Percentiles rank a stretch among this genome's conserved stretches.
These are phyloP conservation scores for Dacryopinax primogenitus DNA, from an alignment of 768 basidiomycete species.

Conservation along the genomic window DNA sequence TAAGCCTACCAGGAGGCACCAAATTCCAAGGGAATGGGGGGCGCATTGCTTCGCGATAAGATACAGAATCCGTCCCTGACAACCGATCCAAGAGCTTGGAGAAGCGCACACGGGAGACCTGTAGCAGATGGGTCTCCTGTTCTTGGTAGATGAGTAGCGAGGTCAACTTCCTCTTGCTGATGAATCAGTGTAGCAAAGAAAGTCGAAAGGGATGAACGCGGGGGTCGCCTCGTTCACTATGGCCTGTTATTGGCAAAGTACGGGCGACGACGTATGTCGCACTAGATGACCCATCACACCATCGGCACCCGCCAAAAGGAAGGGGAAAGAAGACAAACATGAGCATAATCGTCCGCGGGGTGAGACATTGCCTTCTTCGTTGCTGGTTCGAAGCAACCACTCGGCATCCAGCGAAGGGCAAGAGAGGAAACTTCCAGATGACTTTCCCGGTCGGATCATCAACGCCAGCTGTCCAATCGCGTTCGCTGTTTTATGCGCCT, in stretches of 20 bases:
- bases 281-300: neutral
- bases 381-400: neutral
- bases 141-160: too few relatives aligned
- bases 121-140: too few relatives aligned
- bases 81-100: neutral
- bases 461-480: neutral
- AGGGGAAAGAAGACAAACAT: neutral
- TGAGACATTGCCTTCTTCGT: neutral
- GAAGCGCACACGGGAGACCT: neutral
- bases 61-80: neutral
- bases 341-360: neutral
- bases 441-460: neutral
- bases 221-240: neutral
- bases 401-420: neutral
- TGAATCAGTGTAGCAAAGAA: too few relatives aligned
- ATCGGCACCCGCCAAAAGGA: constrained; percentile 3
- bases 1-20: neutral
- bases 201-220: too few relatives aligned
- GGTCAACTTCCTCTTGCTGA: too few relatives aligned
- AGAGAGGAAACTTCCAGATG: neutral
- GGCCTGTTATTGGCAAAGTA: neutral
- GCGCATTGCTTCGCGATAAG: neutral
- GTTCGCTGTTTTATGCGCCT: neutral
- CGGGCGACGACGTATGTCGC: neutral
- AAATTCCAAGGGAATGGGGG: neutral